Evolutionary conservation across 306 rosid species (phyloP), one percentile per base, ranked within the genome.

Genomic region (Cucumis cinereus): DNA sequence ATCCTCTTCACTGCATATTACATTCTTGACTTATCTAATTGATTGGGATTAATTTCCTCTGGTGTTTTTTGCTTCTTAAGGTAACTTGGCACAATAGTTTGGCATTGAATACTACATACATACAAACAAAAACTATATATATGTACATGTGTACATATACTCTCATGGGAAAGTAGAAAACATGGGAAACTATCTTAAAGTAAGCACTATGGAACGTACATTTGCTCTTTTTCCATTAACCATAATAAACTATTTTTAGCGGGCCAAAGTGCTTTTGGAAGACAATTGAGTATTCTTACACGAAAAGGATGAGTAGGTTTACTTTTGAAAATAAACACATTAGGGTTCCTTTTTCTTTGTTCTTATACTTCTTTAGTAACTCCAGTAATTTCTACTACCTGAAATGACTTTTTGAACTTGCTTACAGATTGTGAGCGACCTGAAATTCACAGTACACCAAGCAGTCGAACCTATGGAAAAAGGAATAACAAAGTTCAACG

Each of bases 391-490:
- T 71, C 14, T 71, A 16, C 45, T 8, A 15, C 43, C 60, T 72
- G 24, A 47, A 45, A 14, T 26, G 12, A 33, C 43, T 61, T 50
- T 72, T 19, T 72, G n/a, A 72, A 72, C 60, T 26, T 52, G 30
- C 56, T 43, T 86, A 64, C 88, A 95, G 98, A 95, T 95, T 74
- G 99, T 95, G 76, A 88, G 85, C 2, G 99, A 95, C 47, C 88
- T 95, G 86, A 95, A 83, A 82, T 95, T 95, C 87, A 92, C 98
- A 17, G 98, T 95, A 55, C 86, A 83, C 81, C 99, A 95, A 84
- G 99, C 99, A 54, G 98, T 92, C 82, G 96, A 84, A 82, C 99
- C 99, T 22, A 84, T 95, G 68, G 99, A 95, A 84, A 92, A 95
- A 89, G 99, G 99, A 60, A 72, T 95, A 81, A 87, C 93, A 56